These are phyloP conservation scores for Lachnellula arida DNA, from an alignment of 2,329 filamentous ascomycete genomes.

Conservation along the genomic window DNA sequence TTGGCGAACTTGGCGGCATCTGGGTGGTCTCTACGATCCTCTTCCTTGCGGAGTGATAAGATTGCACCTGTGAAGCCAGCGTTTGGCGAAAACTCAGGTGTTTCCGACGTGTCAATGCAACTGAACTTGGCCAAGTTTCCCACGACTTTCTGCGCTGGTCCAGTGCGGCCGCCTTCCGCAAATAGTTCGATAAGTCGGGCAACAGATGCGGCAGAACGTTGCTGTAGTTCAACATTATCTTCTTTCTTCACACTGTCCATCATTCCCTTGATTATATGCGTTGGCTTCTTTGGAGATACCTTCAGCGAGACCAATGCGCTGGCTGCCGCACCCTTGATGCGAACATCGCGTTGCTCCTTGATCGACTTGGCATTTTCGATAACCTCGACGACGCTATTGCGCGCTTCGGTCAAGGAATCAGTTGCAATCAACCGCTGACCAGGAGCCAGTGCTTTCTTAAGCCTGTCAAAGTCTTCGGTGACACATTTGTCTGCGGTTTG, in stretches of 20 bases:
- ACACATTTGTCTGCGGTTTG: slow-evolving; percentile 84
- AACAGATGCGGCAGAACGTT: slow-evolving; percentile 79
- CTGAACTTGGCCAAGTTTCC: slow-evolving; percentile 96
- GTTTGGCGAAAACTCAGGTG: slow-evolving; percentile 87
- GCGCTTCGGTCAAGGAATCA: slow-evolving; percentile 73
- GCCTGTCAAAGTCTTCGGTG: slow-evolving; percentile 75
- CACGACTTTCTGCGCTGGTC: slow-evolving; percentile 92
- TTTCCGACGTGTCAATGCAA: slow-evolving; percentile 95
- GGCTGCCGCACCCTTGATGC: slow-evolving; percentile 81
- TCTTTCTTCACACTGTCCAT: slow-evolving; percentile 98
- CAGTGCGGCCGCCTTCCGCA: slow-evolving; percentile 71
- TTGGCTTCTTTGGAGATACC: slow-evolving; percentile 87
- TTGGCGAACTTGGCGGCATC: slow-evolving; percentile 86
- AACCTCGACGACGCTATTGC: slow-evolving; percentile 61
- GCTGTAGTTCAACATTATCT: slow-evolving; percentile 84
- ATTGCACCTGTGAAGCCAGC: slow-evolving; percentile 74
- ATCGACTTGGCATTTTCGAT: slow-evolving; percentile 75
- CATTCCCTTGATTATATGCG: slow-evolving; percentile 86
- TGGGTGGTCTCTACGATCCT: slow-evolving; percentile 87
- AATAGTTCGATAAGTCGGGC: slow-evolving; percentile 83
- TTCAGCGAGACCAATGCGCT: slow-evolving; percentile 85
- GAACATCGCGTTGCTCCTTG: slow-evolving; percentile 78
- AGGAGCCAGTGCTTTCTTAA: slow-evolving; percentile 85
- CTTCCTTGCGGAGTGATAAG: slow-evolving; percentile 92
- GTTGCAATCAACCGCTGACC: slow-evolving; percentile 81